Percentiles rank a stretch among this genome's conserved stretches.
Conservation (phyloP, 192 early-diverging fungal species). For the Bifiguratus adelaidae region DNA sequence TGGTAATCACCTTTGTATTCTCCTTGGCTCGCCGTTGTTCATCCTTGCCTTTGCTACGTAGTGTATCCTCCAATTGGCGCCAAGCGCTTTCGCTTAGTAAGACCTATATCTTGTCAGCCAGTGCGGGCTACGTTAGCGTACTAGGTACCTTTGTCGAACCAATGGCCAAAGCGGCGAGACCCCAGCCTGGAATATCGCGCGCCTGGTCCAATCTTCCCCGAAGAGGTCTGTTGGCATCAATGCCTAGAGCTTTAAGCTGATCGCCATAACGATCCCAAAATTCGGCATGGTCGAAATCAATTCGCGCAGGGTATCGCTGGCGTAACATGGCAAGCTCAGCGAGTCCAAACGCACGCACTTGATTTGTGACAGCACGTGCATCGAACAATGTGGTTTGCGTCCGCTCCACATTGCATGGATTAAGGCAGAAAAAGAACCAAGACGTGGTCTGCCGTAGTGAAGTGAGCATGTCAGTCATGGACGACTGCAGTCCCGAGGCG, state of each 20-base stretch:
- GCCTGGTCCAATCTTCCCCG: slow-evolving; percentile 28
- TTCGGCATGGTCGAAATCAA: slow-evolving; percentile 62
- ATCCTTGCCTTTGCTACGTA: slow-evolving; percentile 60
- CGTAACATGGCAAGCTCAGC: slow-evolving; percentile 53
- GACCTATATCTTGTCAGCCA: slow-evolving; percentile 19
- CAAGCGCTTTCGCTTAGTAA: slow-evolving; percentile 71
- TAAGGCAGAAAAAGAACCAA: slow-evolving; percentile 72
- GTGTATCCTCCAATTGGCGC: slow-evolving; percentile 73
- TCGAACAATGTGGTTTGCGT: slow-evolving; percentile 55
- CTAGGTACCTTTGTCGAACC: slow-evolving; percentile 34
- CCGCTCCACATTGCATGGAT: slow-evolving; percentile 53
- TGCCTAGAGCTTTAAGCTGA: slow-evolving; percentile 26
- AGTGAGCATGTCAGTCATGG: slow-evolving; percentile 53
- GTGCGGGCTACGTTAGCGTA: not conserved
- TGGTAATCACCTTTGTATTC: slow-evolving; percentile 17
- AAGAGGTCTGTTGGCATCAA: slow-evolving; percentile 16
- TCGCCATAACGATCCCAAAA: slow-evolving; percentile 64
- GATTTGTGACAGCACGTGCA: slow-evolving; percentile 50
- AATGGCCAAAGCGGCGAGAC: slow-evolving; percentile 39
- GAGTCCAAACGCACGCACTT: slow-evolving; percentile 63
- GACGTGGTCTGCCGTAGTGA: slow-evolving; percentile 67
- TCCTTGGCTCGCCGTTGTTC: slow-evolving; percentile 37
- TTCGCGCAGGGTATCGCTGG: too few relatives aligned
- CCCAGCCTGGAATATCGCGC: slow-evolving; percentile 50
- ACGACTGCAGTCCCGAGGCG: slow-evolving; percentile 55